Evolutionary conservation across 305 asterid genomes (phyloP), one percentile per base, ranked within the genome.

Genomic region (Ilex paraguariensis): DNA sequence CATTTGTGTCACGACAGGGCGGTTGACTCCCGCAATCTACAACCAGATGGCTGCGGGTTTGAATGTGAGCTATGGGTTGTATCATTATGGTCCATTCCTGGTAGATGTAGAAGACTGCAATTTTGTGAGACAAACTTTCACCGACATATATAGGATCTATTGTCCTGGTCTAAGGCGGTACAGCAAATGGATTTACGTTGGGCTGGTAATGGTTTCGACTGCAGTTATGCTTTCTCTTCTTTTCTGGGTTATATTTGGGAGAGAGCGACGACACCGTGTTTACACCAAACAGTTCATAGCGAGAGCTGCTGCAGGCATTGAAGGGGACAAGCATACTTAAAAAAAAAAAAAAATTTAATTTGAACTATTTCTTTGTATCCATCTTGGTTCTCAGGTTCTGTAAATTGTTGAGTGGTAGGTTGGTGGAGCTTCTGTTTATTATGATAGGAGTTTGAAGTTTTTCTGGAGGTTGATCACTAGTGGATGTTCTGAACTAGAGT

Each of bases 241-340:
- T 33, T 88, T 88, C 61, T 88, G 98, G 96, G 90, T 88, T 40
- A 72, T 90, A 40, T 88, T 83, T 17, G 95, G 96, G 28, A 71
- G 95, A 70, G 96, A 91, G 81, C 83, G 96, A 65, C 80, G 81
- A 10, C 97, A 87, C 79, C 88, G 96, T 0, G 89, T 84, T 40
- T 88, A 88, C 45, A 86, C 95, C 0, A 91, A 91, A 69, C 76
- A 64, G 36, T 95, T 81, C 62, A 56, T 31, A 40, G 84, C 84
- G 6, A 16, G 66, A 63, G 66, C 75, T 7, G 7, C 7, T 12
- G 66, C 57, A 14, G 84, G 66, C 33, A 65, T 62, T 9, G 81
- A 51, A 36, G 77, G 71, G 52, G 85, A 77, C 30, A 77, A 74
- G 42, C 51, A 12, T 31, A 77, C 70, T 48, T 79, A 70, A 8